These are phyloP conservation scores for Laburnicola sp. DNA, from an alignment of 2,329 filamentous ascomycete genomes.

Conservation along the genomic window DNA sequence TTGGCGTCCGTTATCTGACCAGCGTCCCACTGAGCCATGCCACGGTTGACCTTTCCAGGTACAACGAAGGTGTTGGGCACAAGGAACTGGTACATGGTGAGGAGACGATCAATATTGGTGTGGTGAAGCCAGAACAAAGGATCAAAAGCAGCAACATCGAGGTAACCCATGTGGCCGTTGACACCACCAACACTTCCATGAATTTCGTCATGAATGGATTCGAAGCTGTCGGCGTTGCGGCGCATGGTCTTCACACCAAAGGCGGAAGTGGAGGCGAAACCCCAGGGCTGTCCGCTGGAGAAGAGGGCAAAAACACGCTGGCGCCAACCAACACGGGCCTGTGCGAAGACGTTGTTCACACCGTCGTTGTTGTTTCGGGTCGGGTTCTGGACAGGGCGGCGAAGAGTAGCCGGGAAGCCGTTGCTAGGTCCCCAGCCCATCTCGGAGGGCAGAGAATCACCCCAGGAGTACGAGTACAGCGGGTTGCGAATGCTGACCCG, in stretches of 20 bases:
- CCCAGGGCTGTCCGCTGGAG: constrained; percentile 37
- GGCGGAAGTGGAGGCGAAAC: constrained; percentile 31
- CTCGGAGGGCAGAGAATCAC: constrained; percentile 57
- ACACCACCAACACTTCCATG: constrained; percentile 42
- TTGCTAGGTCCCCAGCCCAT: constrained; percentile 48
- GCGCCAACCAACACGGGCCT: constrained; percentile 37
- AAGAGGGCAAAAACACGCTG: constrained; percentile 44
- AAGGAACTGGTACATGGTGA: constrained; percentile 77
- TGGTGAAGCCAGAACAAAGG: constrained; percentile 59
- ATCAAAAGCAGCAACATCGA: constrained; percentile 75
- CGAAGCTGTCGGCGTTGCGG: constrained; percentile 42
- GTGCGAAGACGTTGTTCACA: constrained; percentile 34
- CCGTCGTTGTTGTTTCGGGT: constrained; percentile 45
- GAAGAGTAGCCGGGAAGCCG: constrained; percentile 37
- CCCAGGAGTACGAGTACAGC: constrained; percentile 50
- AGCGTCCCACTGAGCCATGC: constrained; percentile 49
- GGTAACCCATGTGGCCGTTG: constrained; percentile 73
- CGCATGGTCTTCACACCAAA: constrained; percentile 37
- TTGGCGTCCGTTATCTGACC: constrained; percentile 53
- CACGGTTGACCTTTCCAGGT: constrained; percentile 44
- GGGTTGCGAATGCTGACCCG: constrained; percentile 49
- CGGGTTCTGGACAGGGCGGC: constrained; percentile 37
- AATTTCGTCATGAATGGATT: constrained; percentile 41
- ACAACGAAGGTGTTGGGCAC: constrained; percentile 70
- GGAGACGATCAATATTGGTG: constrained; percentile 49